Evolutionary conservation across 108 stramenopile species (phyloP).

Genomic region (Fistulifera pelliculosa): DNA sequence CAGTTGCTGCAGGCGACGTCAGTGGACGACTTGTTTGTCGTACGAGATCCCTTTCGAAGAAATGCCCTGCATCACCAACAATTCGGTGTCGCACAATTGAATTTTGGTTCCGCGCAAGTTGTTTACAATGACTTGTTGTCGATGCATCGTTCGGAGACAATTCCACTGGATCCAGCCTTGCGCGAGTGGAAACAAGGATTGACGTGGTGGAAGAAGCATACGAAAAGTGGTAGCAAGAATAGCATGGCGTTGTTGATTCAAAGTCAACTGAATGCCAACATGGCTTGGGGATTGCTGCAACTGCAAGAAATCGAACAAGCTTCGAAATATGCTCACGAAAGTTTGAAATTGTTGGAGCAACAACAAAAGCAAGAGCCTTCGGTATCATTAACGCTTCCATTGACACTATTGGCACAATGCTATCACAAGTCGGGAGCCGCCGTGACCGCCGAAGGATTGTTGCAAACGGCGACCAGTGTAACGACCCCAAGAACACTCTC

Average conservation of each 20-base stretch:
- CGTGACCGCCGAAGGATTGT: slow-evolving; percentile 78
- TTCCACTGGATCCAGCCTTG: slow-evolving; percentile 32
- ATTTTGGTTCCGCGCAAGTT: slow-evolving; percentile 27
- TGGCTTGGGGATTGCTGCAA: slow-evolving; percentile 39
- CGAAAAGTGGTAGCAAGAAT: neutral
- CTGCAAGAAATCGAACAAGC: slow-evolving; percentile 35
- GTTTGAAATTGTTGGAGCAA: slow-evolving; percentile 45
- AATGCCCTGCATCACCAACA: slow-evolving; percentile 7
- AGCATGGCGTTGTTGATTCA: slow-evolving; percentile 4
- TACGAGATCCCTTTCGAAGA: slow-evolving; percentile 28
- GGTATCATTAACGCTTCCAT: slow-evolving; percentile 29
- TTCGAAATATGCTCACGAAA: slow-evolving; percentile 58
- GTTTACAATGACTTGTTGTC: slow-evolving; percentile 22
- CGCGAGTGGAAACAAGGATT: slow-evolving; percentile 23
- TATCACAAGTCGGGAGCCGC: slow-evolving; percentile 61
- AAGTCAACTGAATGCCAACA: slow-evolving; percentile 22
- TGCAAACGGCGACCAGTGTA: slow-evolving; percentile 46
- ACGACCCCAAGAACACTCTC: neutral
- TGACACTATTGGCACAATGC: slow-evolving; percentile 57
- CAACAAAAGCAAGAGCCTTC: slow-evolving; percentile 7
- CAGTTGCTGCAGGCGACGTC: slow-evolving; percentile 16
- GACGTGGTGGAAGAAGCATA: neutral
- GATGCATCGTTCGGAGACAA: slow-evolving; percentile 1
- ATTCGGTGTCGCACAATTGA: slow-evolving; percentile 21
- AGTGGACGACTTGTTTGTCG: slow-evolving; percentile 30